Conservation (phyloP, 2,329 filamentous ascomycete genomes). For the Sporothrix brunneoviolacea region DNA sequence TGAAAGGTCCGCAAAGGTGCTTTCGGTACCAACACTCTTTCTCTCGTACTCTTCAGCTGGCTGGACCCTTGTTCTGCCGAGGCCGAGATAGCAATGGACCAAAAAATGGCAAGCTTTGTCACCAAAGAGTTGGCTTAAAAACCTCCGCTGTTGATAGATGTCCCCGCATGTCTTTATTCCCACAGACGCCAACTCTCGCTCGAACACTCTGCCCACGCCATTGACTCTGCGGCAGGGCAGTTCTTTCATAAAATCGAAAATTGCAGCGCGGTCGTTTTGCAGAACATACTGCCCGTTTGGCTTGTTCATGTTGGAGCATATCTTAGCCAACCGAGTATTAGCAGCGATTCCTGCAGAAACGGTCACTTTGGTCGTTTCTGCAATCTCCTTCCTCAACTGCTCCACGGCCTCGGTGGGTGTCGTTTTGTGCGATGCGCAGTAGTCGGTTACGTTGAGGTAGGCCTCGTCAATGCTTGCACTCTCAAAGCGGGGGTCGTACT, state of each 20-base stretch:
- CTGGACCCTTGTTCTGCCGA: constrained; percentile 78
- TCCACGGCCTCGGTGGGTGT: constrained; percentile 66
- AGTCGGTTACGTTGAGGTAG: constrained; percentile 88
- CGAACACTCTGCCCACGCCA: constrained; percentile 87
- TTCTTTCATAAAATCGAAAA: constrained; percentile 79
- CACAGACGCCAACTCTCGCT: constrained; percentile 81
- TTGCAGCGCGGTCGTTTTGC: constrained; percentile 61
- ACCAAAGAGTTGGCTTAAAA: constrained; percentile 72
- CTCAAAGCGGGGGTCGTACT: constrained; percentile 89
- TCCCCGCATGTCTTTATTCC: constrained; percentile 86
- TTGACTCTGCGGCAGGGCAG: constrained; percentile 88
- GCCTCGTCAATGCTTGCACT: constrained; percentile 94
- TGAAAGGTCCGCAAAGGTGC: constrained; percentile 77
- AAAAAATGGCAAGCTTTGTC: constrained; percentile 88
- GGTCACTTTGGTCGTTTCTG: constrained; percentile 71
- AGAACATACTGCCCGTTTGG: constrained; percentile 87
- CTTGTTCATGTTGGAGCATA: constrained; percentile 92
- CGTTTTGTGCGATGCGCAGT: constrained; percentile 64
- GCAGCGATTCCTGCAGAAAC: constrained; percentile 91
- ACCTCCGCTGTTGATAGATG: constrained; percentile 69
- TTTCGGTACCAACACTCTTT: constrained; percentile 90
- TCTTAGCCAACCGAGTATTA: constrained; percentile 90
- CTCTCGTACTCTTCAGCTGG: constrained; percentile 85
- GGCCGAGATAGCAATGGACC: constrained; percentile 73
- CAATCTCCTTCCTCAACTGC: constrained; percentile 70